These are phyloP conservation scores for Stephanodiscus triporus DNA, from an alignment of 108 stramenopile genomes.

Conservation along the genomic window DNA sequence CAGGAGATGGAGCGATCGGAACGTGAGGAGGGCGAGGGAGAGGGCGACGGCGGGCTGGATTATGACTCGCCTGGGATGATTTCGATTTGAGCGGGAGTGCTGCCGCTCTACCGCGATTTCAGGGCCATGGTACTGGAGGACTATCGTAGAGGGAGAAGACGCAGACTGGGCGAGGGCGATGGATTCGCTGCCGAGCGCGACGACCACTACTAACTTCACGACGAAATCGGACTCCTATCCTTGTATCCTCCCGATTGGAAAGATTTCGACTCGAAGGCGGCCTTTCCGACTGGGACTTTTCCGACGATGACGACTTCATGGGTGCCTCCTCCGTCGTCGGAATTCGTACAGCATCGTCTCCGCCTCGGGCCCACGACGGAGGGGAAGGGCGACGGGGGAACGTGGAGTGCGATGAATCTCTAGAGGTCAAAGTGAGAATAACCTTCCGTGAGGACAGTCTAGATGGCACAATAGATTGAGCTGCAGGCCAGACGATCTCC, in stretches of 20 bases:
- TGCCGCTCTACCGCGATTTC: slow-evolving; percentile 34
- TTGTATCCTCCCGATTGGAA: slow-evolving; percentile 44
- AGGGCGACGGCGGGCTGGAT: slow-evolving; percentile 6
- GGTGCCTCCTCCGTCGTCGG: slow-evolving; percentile 22
- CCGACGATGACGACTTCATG: slow-evolving; percentile 34
- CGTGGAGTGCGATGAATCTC: not conserved
- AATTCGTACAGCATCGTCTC: slow-evolving; percentile 33
- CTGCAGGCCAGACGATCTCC: slow-evolving; percentile 64
- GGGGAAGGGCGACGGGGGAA: not conserved
- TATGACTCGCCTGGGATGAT: slow-evolving; percentile 23
- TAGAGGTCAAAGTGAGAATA: no score
- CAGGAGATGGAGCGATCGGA: slow-evolving; percentile 27
- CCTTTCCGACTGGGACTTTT: slow-evolving; percentile 49
- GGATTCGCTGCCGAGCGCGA: no score
- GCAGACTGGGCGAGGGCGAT: no score
- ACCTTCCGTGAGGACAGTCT: no score
- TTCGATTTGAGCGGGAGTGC: slow-evolving; percentile 25
- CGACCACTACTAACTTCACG: not conserved
- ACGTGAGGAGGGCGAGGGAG: not conserved
- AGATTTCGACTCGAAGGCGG: slow-evolving; percentile 47
- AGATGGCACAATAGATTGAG: slow-evolving; percentile 69
- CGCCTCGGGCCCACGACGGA: not conserved
- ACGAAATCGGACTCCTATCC: slow-evolving; percentile 20
- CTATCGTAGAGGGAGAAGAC: slow-evolving; percentile 14
- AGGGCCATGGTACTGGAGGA: slow-evolving; percentile 47